phyloP scores from a whole-genome alignment of 805 yeast species.

The Zygoascus biomembranicola region DNA sequence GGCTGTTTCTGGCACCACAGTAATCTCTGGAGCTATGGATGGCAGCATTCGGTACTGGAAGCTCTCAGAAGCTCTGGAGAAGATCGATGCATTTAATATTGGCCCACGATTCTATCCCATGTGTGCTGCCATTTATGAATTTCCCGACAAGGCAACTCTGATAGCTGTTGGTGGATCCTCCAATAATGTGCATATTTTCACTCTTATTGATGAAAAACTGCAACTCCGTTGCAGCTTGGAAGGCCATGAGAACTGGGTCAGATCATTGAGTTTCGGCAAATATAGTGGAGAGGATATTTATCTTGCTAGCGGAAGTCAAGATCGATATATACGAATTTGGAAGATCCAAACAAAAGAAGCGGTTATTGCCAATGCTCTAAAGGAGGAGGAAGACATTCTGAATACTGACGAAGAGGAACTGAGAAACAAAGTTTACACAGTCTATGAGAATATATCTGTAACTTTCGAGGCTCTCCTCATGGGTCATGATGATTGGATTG shows the following conservation, averaged over 20 bases:
- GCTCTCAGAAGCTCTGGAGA: constrained; percentile 13
- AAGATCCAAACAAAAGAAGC: constrained; percentile 35
- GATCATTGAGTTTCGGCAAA: constrained; percentile 54
- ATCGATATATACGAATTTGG: constrained; percentile 88
- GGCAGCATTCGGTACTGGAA: constrained; percentile 53
- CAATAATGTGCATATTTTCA: constrained; percentile 43
- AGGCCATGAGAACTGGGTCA: constrained; percentile 98
- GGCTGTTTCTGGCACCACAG: constrained; percentile 33
- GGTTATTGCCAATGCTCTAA: constrained; percentile 34
- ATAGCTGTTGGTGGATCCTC: constrained; percentile 30
- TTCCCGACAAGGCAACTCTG: constrained; percentile 12
- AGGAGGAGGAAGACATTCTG: constrained; percentile 36
- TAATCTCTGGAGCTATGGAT: constrained; percentile 57
- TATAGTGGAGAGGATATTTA: constrained; percentile 35
- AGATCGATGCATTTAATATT: constrained; percentile 4
- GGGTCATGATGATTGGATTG: constrained; percentile 99
- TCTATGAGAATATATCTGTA: constrained; percentile 40
- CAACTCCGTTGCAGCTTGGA: constrained; percentile 21
- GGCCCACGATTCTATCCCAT: constrained; percentile 25
- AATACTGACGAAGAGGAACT: constrained; percentile 39
- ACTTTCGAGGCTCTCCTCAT: constrained; percentile 86
- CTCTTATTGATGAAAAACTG: constrained; percentile 44
- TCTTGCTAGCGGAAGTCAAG: constrained; percentile 89
- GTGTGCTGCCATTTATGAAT: constrained; percentile 14
- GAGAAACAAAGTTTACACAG: constrained; percentile 66